These are phyloP conservation scores for Talaromyces atroroseus DNA, from an alignment of 2,329 filamentous ascomycete genomes.

Conservation along the genomic window DNA sequence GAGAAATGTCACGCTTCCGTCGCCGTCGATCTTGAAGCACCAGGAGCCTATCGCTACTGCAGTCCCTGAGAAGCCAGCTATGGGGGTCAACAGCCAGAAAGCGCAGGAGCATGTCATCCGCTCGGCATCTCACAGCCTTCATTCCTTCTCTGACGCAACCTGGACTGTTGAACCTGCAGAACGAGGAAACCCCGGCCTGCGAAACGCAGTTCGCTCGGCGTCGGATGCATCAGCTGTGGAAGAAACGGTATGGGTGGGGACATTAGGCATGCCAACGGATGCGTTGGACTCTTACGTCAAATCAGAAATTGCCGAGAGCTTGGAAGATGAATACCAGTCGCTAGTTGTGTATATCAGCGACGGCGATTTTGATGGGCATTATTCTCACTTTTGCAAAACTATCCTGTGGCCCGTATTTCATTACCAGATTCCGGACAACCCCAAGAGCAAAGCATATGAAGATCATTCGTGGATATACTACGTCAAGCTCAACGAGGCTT, in stretches of 20 bases:
- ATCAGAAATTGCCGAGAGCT: slow-evolving; percentile 72
- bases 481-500: slow-evolving; percentile 83
- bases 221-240: slow-evolving; percentile 59
- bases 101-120: slow-evolving; percentile 30
- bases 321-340: slow-evolving; percentile 77
- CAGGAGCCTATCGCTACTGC: slow-evolving; percentile 38
- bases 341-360: slow-evolving; percentile 81
- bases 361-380: slow-evolving; percentile 90
- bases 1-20: slow-evolving; percentile 63
- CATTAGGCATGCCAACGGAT: slow-evolving; percentile 90
- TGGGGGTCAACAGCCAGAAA: slow-evolving; percentile 17
- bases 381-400: slow-evolving; percentile 93
- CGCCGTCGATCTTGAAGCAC: slow-evolving; percentile 69
- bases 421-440: slow-evolving; percentile 95
- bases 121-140: slow-evolving; percentile 46
- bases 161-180: slow-evolving; percentile 82
- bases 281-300: slow-evolving; percentile 69
- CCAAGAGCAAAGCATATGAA: slow-evolving; percentile 96
- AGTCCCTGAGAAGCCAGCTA: slow-evolving; percentile 14
- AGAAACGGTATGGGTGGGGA: slow-evolving; percentile 80
- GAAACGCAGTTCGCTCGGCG: slow-evolving; percentile 79
- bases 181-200: slow-evolving; percentile 86
- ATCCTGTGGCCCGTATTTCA: slow-evolving; percentile 98
- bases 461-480: slow-evolving; percentile 97
- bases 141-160: slow-evolving; percentile 65